Evolutionary conservation across 345 rosid species (phyloP).

Genomic region (Zanthoxylum bungeanum): DNA sequence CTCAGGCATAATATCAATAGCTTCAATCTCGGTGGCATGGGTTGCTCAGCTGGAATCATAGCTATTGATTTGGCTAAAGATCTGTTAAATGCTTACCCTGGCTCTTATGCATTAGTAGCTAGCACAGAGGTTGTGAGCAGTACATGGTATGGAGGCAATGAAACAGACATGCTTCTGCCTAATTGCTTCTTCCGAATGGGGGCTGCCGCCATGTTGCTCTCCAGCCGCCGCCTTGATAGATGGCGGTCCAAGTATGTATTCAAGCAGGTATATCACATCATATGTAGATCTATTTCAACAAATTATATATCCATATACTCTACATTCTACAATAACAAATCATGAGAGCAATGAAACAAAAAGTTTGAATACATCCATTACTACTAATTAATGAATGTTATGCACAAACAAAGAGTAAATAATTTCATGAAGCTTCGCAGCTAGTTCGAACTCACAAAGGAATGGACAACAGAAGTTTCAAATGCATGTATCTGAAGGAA

Average conservation of each 20-base stretch:
- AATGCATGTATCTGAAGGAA: slow-evolving; percentile 49
- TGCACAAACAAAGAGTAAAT: too few species aligned
- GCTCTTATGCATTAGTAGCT: slow-evolving; percentile 58
- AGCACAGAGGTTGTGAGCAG: slow-evolving; percentile 62
- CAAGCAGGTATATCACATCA: slow-evolving; percentile 37
- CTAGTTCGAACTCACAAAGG: slow-evolving; percentile 67
- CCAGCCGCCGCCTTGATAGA: slow-evolving; percentile 48
- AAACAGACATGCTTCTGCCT: slow-evolving; percentile 54
- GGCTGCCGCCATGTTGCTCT: slow-evolving; percentile 66
- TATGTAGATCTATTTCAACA: not conserved
- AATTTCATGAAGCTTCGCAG: slow-evolving; percentile 21
- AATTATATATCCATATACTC: too few species aligned
- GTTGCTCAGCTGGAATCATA: slow-evolving; percentile 71
- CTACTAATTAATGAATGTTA: not conserved
- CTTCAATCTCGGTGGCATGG: slow-evolving; percentile 85
- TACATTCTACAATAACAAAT: not conserved
- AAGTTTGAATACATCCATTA: too few species aligned
- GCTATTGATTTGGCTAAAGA: slow-evolving; percentile 66
- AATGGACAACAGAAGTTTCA: slow-evolving; percentile 48
- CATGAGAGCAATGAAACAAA: not conserved
- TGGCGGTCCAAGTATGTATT: slow-evolving; percentile 62
- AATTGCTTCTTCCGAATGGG: slow-evolving; percentile 79
- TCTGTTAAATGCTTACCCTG: slow-evolving; percentile 48
- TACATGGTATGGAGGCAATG: slow-evolving; percentile 63
- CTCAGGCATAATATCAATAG: slow-evolving; percentile 54